Evolutionary conservation across 2,329 filamentous ascomycete species (phyloP).

Genomic region (Penicillium nordicum): DNA sequence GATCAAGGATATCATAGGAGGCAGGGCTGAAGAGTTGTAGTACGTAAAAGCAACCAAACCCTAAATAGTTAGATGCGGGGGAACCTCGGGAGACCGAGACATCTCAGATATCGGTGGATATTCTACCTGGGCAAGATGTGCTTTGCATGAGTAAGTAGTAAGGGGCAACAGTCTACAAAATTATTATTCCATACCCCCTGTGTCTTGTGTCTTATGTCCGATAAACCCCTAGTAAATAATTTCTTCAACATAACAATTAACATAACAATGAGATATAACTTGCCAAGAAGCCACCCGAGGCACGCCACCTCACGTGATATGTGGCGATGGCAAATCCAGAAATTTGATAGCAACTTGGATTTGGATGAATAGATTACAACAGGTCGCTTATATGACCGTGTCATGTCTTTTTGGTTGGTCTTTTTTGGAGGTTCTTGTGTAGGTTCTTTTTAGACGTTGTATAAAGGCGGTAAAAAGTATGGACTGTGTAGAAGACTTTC

Average conservation of each 20-base stretch:
- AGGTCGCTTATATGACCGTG: too few relatives aligned
- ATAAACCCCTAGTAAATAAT: background rate
- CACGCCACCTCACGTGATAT: constrained; percentile 15
- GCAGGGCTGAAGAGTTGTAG: background rate
- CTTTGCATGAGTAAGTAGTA: background rate
- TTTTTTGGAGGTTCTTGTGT: too few relatives aligned
- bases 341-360: constrained; percentile 1
- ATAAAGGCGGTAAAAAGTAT: too few relatives aligned
- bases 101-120: background rate
- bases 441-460: too few relatives aligned
- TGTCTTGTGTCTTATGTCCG: background rate
- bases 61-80: background rate
- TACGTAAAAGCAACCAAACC: background rate
- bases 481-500: too few relatives aligned
- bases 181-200: background rate
- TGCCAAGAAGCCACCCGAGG: constrained; percentile 5
- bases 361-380: background rate
- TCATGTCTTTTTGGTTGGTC: too few relatives aligned
- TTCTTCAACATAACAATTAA: background rate
- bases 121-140: background rate
- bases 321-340: constrained; percentile 9
- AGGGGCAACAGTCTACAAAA: background rate
- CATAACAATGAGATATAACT: background rate
- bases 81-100: background rate
- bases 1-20: background rate